Evolutionary conservation across 2,329 filamentous ascomycete genomes (phyloP), one percentile per base, ranked within the genome.

Genomic region (Colletotrichum scovillei): DNA sequence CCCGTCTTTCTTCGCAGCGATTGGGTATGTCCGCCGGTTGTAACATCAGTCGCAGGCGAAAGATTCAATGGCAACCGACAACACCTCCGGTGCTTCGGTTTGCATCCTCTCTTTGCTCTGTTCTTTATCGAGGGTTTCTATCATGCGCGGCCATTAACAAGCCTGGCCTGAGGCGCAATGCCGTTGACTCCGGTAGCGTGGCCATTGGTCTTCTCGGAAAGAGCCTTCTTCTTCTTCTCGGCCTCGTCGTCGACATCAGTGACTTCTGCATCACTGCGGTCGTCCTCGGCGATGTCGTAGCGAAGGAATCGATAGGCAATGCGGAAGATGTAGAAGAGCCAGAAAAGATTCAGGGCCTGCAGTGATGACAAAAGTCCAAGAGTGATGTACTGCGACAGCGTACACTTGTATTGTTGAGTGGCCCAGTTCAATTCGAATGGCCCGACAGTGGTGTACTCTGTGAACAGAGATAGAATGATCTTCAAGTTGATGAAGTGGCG

Each of bases 401-500:
- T 86, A 84, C 92, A 94, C 85, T 95, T 96, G 87, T 93, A 96
- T 82, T 94, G 93, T 78, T 92, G 86, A 0, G 89, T 90, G 66
- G 89, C 91, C 94, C 94, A 96, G 85, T 95, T 89, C 74, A 96
- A 86, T 79, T 91, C 90, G 81, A 91, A 95, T 55, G 93, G 92
- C 0, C 93, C 94, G 70, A 95, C 86, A 55, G 92, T 94, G 77
- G 88, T 86, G 84, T 94, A 95, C 79, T 95, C 90, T 77, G 91
- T 94, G 78, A 95, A 90, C 74, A 95, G 88, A 46, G 92, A 94
- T 82, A 86, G 91, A 79, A 97, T 88, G 82, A 97, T 95, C 79
- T 88, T 87, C 63, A 96, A 88, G 85, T 96, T 96, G 80, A 95
- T 87, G 84, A 92, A 94, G 84, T 98, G 95, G 68, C 95, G 94